phyloP scores from a whole-genome alignment of 2,329 filamentous ascomycete genomes.

The Pezizomycotina sp. region DNA sequence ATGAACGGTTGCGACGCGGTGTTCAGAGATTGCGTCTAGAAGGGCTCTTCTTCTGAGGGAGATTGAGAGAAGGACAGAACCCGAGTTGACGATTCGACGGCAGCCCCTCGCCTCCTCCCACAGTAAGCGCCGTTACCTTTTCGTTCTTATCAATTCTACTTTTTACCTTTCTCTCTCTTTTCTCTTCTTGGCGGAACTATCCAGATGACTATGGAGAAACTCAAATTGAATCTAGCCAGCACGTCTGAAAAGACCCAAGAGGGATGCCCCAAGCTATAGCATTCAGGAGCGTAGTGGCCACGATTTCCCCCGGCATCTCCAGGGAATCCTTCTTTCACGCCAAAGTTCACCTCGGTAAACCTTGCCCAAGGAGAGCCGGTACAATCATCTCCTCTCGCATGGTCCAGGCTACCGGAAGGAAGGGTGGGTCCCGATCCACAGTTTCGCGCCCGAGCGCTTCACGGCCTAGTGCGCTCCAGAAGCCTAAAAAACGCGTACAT shows the following conservation, averaged over 20 bases:
- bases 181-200: too few relatives aligned
- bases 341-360: slow-evolving; percentile 2
- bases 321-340: slow-evolving; percentile 13
- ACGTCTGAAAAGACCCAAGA: slow-evolving; percentile 45
- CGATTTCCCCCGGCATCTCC: too few relatives aligned
- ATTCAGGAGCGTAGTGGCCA: too few relatives aligned
- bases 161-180: too few relatives aligned
- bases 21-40: slow-evolving; percentile 85
- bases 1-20: slow-evolving; percentile 63
- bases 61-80: slow-evolving; percentile 55
- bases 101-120: slow-evolving; percentile 63
- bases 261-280: slow-evolving; percentile 24
- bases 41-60: slow-evolving; percentile 60
- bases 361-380: background rate
- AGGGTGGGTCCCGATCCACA: slow-evolving; percentile 7
- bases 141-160: too few relatives aligned
- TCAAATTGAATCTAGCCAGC: too few relatives aligned
- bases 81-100: slow-evolving; percentile 64
- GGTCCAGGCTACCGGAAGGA: background rate
- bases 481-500: slow-evolving; percentile 26
- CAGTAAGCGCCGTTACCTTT: slow-evolving; percentile 44
- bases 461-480: slow-evolving; percentile 21
- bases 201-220: too few relatives aligned
- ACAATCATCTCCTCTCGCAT: background rate
- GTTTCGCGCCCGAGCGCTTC: slow-evolving; percentile 3